A percentile compares a stretch with the other conserved stretches of the same genome.
Conservation (phyloP, 805 yeast species). For the Yarrowia keelungensis region DNA sequence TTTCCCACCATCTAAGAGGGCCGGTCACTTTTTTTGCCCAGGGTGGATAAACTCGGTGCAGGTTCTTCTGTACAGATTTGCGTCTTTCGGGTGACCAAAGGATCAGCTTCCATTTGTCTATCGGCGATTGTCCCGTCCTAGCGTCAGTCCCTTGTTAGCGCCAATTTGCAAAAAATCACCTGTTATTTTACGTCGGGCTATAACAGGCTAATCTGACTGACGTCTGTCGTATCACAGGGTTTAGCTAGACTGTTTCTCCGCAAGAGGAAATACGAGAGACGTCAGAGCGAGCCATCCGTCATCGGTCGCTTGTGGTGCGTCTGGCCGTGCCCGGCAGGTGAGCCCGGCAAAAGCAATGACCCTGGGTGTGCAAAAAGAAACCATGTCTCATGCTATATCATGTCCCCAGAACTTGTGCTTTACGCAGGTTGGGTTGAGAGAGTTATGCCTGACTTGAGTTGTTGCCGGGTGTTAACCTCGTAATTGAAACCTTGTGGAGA, state of each 20-base stretch:
- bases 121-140: not conserved
- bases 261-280: constrained; percentile 12
- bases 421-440: not conserved
- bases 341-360: constrained; percentile 13
- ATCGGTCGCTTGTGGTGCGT: not conserved
- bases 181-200: not conserved
- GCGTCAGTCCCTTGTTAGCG: too few relatives aligned
- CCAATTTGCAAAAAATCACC: not conserved
- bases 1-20: too few relatives aligned
- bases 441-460: too few relatives aligned
- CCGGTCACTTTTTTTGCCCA: too few relatives aligned
- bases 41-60: constrained; percentile 10
- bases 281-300: too few relatives aligned
- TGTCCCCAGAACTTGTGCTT: too few relatives aligned
- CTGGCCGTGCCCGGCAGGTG: constrained; percentile 26
- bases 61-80: not conserved
- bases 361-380: not conserved
- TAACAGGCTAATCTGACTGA: not conserved
- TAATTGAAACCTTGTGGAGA: not conserved
- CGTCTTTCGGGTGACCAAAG: too few relatives aligned
- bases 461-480: not conserved
- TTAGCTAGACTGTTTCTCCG: not conserved
- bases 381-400: not conserved
- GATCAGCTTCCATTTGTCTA: too few relatives aligned
- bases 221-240: constrained; percentile 13